Conservation (phyloP, 768 basidiomycete genomes). For the Pleurotus giganteus region DNA sequence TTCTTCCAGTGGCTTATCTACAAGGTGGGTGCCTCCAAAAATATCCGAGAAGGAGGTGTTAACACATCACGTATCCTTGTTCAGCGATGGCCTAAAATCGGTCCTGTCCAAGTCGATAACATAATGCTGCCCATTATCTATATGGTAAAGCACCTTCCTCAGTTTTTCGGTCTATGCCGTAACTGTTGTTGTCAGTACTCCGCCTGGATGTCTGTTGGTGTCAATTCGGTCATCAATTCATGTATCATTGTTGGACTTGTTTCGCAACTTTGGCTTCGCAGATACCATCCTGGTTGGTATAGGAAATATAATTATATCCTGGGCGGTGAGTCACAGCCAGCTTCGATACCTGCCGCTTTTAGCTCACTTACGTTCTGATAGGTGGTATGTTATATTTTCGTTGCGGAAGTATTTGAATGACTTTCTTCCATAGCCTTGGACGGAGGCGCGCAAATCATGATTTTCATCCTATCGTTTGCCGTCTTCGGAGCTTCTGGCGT, state of each 20-base stretch:
- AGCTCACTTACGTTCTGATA: neutral
- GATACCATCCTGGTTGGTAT: conserved; percentile 64
- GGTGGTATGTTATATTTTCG: neutral
- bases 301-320: conserved; percentile 65
- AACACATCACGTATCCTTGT: conserved; percentile 1
- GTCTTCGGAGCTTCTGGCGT: conserved; percentile 59
- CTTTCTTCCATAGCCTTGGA: conserved; percentile 40
- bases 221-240: conserved; percentile 49
- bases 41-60: too few relatives aligned
- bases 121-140: conserved; percentile 59
- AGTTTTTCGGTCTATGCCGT: neutral
- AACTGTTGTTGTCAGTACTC: conserved; percentile 29
- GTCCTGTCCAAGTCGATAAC: conserved; percentile 44
- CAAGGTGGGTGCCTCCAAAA: conserved; percentile 32
- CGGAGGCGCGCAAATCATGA: conserved; percentile 65
- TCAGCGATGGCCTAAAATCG: conserved; percentile 55
- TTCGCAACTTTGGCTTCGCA: conserved; percentile 61
- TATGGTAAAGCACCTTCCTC: conserved; percentile 28
- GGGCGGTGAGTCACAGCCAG: conserved; percentile 44
- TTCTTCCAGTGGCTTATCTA: conserved; percentile 52
- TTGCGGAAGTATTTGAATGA: neutral
- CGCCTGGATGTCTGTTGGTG: conserved; percentile 46
- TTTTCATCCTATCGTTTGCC: conserved; percentile 62
- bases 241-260: conserved; percentile 50
- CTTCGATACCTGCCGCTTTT: neutral